Evolutionary conservation across 768 basidiomycete genomes (phyloP), one percentile per base, ranked within the genome.

Genomic region (Mycena alexandri): DNA sequence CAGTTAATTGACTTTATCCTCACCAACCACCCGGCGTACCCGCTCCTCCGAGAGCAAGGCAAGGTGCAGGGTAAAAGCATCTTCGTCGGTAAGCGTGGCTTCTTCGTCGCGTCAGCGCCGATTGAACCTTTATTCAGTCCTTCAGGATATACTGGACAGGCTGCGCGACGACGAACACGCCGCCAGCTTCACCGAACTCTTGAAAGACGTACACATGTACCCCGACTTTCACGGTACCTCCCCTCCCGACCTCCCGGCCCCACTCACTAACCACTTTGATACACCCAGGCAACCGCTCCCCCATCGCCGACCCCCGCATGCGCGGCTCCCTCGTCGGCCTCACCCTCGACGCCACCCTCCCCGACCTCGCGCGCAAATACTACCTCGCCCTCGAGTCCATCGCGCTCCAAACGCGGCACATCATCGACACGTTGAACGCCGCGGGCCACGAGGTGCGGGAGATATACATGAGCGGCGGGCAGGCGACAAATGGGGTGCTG

Each of bases 271-370:
- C 53, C 42, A 41, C 61, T 61, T 67, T 10, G 42, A 33, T 38
- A 29, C 21, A 34, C 42, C 52, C 21, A 96, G 96, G 97, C 43
- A 99, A 99, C 79, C 87, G 98, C 67, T 98, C 96, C 1, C 98
- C 98, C 1, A 89, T 99, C 50, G 97, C 97, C 2, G 98, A 99
- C 77, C 86, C 94, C n/a, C 89, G 87, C 59, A 98, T 99, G 97
- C 86, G 93, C 42, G 98, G 98, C 21, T 92, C 95, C 55, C 90
- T 99, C 64, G 85, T 90, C 61, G 98, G 98, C 34, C 86, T 99
- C 51, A 86, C 91, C 52, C 88, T 99, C 60, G 92, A 95, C 75
- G 82, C 85, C 69, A 85, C 87, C 41, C 82, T 98, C 41, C 75
- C 82, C 56, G 96, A 98, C 78, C 90, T 99, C 61, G 94, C 96